phyloP scores from a whole-genome alignment of 1,284 basidiomycete species.

The Ustilago sp. region DNA sequence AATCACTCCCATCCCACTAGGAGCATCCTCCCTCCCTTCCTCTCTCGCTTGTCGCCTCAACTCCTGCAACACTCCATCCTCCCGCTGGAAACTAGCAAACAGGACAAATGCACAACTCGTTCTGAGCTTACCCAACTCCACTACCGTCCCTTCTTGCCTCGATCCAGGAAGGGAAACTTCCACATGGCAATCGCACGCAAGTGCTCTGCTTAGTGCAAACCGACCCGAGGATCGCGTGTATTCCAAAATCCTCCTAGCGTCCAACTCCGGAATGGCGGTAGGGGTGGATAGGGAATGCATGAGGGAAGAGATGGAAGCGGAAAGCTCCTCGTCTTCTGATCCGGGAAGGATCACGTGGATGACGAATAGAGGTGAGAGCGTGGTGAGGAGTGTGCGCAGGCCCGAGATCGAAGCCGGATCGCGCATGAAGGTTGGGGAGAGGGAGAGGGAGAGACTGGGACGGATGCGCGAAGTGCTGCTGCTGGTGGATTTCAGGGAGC shows the following conservation, averaged over 20 bases:
- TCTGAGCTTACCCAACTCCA: slow-evolving; percentile 31
- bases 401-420: slow-evolving; percentile 3
- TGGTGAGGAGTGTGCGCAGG: slow-evolving; percentile 24
- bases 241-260: slow-evolving; percentile 30
- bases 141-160: slow-evolving; percentile 10
- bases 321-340: slow-evolving; percentile 12
- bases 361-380: slow-evolving; percentile 25
- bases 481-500: background rate
- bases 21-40: slow-evolving; percentile 20
- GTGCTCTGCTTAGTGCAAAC: slow-evolving; percentile 36
- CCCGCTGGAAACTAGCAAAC: slow-evolving; percentile 5
- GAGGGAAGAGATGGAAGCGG: slow-evolving; percentile 14
- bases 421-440: slow-evolving; percentile 33
- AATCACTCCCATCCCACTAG: slow-evolving; percentile 39
- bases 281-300: slow-evolving; percentile 8
- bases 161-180: slow-evolving; percentile 16
- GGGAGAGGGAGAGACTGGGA: slow-evolving; percentile 31
- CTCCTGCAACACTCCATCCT: slow-evolving; percentile 15
- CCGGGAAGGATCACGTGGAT: slow-evolving; percentile 46
- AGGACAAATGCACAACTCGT: slow-evolving; percentile 31
- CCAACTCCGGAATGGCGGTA: slow-evolving; percentile 21
- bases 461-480: background rate
- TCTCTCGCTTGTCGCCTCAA: slow-evolving; percentile 5
- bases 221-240: slow-evolving; percentile 32
- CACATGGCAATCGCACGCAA: slow-evolving; percentile 49